Evolutionary conservation across 2,329 filamentous ascomycete species (phyloP).

Genomic region (Xylariaceae sp.): DNA sequence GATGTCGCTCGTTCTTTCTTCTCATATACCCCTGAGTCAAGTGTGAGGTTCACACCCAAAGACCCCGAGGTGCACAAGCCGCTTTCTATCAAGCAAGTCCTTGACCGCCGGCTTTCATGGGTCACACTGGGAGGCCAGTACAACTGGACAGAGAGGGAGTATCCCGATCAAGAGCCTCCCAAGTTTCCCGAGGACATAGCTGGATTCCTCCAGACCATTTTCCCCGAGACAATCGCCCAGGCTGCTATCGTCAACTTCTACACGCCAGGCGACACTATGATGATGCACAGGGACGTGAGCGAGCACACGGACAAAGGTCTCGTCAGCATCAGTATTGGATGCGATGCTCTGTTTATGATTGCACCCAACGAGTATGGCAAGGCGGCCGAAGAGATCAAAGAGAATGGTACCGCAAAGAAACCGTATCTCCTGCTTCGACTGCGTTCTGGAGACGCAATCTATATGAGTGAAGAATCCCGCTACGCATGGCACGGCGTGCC

Average conservation of each 20-base stretch:
- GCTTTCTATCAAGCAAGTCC: constrained; percentile 61
- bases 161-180: constrained; percentile 64
- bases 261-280: constrained; percentile 82
- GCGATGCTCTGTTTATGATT: constrained; percentile 83
- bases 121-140: constrained; percentile 93
- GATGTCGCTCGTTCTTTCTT: constrained; percentile 47
- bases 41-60: constrained; percentile 59
- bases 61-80: constrained; percentile 70
- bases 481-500: constrained; percentile 96
- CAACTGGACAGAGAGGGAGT: constrained; percentile 85
- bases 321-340: constrained; percentile 82
- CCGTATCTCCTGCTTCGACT: constrained; percentile 59
- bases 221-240: constrained; percentile 72
- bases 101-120: constrained; percentile 84
- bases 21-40: constrained; percentile 41
- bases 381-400: constrained; percentile 3
- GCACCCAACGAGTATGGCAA: constrained; percentile 47
- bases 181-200: constrained; percentile 70
- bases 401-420: constrained; percentile 31
- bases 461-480: constrained; percentile 76
- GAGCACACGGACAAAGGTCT: constrained; percentile 74
- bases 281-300: constrained; percentile 89
- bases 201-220: constrained; percentile 60
- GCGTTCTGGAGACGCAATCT: constrained; percentile 80
- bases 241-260: constrained; percentile 95